Base-by-base conservation (phyloP, 2,329 filamentous ascomycete species). In the Stagonosporopsis cucurbitacearum region DNA sequence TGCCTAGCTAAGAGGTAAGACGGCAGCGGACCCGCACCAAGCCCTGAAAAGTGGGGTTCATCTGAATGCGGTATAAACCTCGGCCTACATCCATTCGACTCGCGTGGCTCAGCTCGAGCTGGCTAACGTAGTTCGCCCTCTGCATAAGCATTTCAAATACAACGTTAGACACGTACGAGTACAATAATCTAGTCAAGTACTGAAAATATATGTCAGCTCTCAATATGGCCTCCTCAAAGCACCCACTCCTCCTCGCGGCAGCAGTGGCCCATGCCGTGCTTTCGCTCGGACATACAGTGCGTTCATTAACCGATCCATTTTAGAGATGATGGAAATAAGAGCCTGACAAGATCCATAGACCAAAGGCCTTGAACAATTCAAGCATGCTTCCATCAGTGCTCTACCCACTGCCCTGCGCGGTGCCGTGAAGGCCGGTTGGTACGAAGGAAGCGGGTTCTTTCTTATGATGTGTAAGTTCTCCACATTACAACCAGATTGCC, bases 391-490 rank as follows among this genome's bases (percentile, higher is more conserved):
- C 6, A 54, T 74, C n/a, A 67, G 66, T 30, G 59, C 65, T 1
- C 57, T 75, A 1, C 73, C 72, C 1, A 37, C 55, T 2, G 26
- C 57, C 5, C 63, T 75, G 3, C 69, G 66, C 12, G 66, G 67
- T 20, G 68, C 71, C 9, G 63, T 70, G n/a, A 69, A 67, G 42
- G 66, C 68, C 3, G 71, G 72, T 9, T 75, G 72, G 73, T 75
- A 73, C 42, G 71, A 75, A 46, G 73, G 73, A 8, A 70, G 68
- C 43, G 68, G 70, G 0, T 75, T 74, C 63, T 73, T 75, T 41
- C 48, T 67, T 2, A 71, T 75, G 17, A 61, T 72, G 49, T 62
- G 72, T 75, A 66, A 35, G 65, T 48, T 23, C 20, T 26, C 39
- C 40, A 9, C 33, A 8, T 11, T 20, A 11, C 35, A 36, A 8